Evolutionary conservation across 768 basidiomycete species (phyloP), one percentile per base, ranked within the genome.

Genomic region (Boletus patriciae): DNA sequence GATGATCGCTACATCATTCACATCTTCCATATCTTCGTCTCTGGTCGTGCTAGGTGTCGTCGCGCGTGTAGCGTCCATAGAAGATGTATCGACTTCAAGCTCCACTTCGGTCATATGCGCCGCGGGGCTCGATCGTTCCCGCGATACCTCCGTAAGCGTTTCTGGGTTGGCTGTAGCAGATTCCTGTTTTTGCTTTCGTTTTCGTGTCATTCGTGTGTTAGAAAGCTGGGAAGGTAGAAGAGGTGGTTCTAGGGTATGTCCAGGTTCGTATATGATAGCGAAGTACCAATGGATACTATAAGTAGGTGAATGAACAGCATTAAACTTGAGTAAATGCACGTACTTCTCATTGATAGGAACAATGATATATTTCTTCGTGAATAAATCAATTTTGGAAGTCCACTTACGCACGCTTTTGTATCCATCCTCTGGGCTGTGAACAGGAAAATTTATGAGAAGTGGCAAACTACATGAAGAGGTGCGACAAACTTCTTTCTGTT

Each of bases 331-430:
- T n/a, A 23, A 16, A 44, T 33, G 9, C 9, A 69, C 84, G 55
- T 69, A 97, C 96, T 95, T 79, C 72, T 98, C 97, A 64, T 99
- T 98, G 73, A 99, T 97, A 3, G 97, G 97, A 11, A 99, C 83
- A 46, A 99, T 85, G 60, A 99, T 78, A 66, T 90, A 97, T 67
- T 91, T 90, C 81, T 98, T 98, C 60, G 79, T 73, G 72, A 98
- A 99, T 18, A 99, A 70, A 66, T 94, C 82, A 47, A 94, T 76
- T 70, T 89, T 95, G 29, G 85, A 81, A 0, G 96, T 98, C 97
- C 97, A 99, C 71, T 96, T 96, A 33, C 83, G 81, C 46, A 99
- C 93, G 54, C 87, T 90, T 46, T 86, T 75, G 69, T 94, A 98
- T 13, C 88, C 88, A 57, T 85, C 85, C 38, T 83, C 77, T 27